phyloP scores from a whole-genome alignment of 371 early-diverging fungal genomes.

The Smittium culicis region DNA sequence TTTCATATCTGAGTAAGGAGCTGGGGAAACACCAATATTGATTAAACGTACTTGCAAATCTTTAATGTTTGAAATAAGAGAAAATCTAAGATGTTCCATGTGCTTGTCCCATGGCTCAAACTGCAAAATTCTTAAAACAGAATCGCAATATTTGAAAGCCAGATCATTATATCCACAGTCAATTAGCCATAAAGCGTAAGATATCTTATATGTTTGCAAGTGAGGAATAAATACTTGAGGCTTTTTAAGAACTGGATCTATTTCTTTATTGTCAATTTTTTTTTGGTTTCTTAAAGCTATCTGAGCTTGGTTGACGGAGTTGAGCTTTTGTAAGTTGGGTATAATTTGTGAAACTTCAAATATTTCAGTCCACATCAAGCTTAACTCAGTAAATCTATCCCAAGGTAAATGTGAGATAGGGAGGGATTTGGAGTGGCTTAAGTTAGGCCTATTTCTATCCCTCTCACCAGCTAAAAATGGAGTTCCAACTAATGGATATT shows the following conservation, averaged over 20 bases:
- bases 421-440: not conserved
- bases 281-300: slow-evolving; percentile 1
- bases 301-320: not conserved
- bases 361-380: slow-evolving; percentile 52
- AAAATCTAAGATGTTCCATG: slow-evolving; percentile 59
- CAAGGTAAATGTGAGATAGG: slow-evolving; percentile 1
- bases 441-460: no score
- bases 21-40: slow-evolving; percentile 21
- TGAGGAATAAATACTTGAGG: slow-evolving; percentile 50
- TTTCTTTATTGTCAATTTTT: not conserved
- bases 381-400: not conserved
- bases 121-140: slow-evolving; percentile 56
- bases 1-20: not conserved
- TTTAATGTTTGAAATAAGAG: slow-evolving; percentile 45
- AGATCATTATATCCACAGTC: slow-evolving; percentile 60
- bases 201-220: slow-evolving; percentile 75
- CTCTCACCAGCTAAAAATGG: not conserved
- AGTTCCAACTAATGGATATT: slow-evolving; percentile 7
- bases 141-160: slow-evolving; percentile 54
- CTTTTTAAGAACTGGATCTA: slow-evolving; percentile 8
- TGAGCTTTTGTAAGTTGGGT: not conserved
- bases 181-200: slow-evolving; percentile 62
- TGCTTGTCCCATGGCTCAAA: slow-evolving; percentile 33
- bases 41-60: slow-evolving; percentile 32
- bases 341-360: slow-evolving; percentile 58